These are phyloP conservation scores for Ophiostoma triangulosporum DNA, from an alignment of 2,329 filamentous ascomycete species.

Conservation along the genomic window DNA sequence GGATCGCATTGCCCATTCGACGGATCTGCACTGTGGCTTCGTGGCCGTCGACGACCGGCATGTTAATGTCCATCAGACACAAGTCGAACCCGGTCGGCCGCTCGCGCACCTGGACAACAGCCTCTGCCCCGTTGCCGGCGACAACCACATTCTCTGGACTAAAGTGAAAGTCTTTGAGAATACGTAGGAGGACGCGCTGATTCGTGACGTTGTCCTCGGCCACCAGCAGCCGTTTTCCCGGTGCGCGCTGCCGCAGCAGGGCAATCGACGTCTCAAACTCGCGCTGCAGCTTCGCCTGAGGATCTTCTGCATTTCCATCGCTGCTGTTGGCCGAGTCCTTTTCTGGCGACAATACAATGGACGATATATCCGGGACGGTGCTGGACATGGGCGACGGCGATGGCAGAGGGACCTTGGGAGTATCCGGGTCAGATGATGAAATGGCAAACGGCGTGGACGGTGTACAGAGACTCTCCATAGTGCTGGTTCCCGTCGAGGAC, in stretches of 20 bases:
- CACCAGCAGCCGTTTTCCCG: conserved; percentile 26
- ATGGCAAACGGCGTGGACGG: background rate
- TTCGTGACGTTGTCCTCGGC: conserved; percentile 32
- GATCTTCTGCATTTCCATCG: background rate
- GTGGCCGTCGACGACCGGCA: conserved; percentile 44
- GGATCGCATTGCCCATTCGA: conserved; percentile 17
- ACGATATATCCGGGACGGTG: conserved; percentile 89
- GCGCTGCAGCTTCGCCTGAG: background rate
- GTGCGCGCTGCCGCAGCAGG: conserved; percentile 23
- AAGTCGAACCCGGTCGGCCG: conserved; percentile 30
- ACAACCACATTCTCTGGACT: conserved; percentile 23
- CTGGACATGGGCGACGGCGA: conserved; percentile 58
- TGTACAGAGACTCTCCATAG: background rate
- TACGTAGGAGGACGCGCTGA: conserved; percentile 25
- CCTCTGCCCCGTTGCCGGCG: conserved; percentile 29
- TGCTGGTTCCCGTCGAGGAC: background rate
- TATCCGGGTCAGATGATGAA: background rate
- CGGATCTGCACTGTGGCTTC: conserved; percentile 37
- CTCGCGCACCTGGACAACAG: conserved; percentile 26
- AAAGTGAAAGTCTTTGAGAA: conserved; percentile 27
- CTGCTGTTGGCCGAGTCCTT: conserved; percentile 25
- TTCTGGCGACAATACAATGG: conserved; percentile 96
- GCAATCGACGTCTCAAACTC: background rate
- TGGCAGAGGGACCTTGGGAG: background rate
- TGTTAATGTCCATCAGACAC: conserved; percentile 45